Conservation (phyloP, 1,284 basidiomycete genomes). For the Termitomyces sp. region DNA sequence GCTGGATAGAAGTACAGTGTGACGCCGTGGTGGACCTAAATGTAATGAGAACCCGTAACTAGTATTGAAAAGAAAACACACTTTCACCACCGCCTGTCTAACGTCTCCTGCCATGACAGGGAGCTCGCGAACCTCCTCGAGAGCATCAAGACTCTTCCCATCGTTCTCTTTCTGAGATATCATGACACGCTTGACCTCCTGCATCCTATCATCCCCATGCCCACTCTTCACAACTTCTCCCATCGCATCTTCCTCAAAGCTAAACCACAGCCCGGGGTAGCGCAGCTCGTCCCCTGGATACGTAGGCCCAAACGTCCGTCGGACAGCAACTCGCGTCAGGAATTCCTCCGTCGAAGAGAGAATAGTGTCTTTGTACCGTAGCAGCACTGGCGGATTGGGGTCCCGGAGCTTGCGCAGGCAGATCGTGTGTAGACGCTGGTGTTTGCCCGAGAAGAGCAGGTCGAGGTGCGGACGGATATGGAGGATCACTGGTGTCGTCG, state of each 20-base stretch:
- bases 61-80: slow-evolving; percentile 22
- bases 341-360: slow-evolving; percentile 56
- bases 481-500: slow-evolving; percentile 70
- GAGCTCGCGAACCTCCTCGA: slow-evolving; percentile 64
- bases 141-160: slow-evolving; percentile 52
- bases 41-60: not conserved
- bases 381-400: slow-evolving; percentile 55
- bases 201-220: slow-evolving; percentile 53
- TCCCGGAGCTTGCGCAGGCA: slow-evolving; percentile 61
- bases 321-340: slow-evolving; percentile 63
- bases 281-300: slow-evolving; percentile 73
- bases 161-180: slow-evolving; percentile 61
- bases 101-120: slow-evolving; percentile 68
- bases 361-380: slow-evolving; percentile 65
- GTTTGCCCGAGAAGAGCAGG: slow-evolving; percentile 70
- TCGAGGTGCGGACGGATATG: slow-evolving; percentile 76
- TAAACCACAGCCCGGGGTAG: slow-evolving; percentile 82
- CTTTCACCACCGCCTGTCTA: slow-evolving; percentile 62
- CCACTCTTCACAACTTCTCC: slow-evolving; percentile 43
- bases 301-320: slow-evolving; percentile 78
- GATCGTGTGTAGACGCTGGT: slow-evolving; percentile 75
- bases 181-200: slow-evolving; percentile 73
- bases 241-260: slow-evolving; percentile 65
- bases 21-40: slow-evolving; percentile 72
- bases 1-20: slow-evolving; percentile 62